These are phyloP conservation scores for Poa annua DNA, from an alignment of 176 grass and related monocot species.

Conservation along the genomic window DNA sequence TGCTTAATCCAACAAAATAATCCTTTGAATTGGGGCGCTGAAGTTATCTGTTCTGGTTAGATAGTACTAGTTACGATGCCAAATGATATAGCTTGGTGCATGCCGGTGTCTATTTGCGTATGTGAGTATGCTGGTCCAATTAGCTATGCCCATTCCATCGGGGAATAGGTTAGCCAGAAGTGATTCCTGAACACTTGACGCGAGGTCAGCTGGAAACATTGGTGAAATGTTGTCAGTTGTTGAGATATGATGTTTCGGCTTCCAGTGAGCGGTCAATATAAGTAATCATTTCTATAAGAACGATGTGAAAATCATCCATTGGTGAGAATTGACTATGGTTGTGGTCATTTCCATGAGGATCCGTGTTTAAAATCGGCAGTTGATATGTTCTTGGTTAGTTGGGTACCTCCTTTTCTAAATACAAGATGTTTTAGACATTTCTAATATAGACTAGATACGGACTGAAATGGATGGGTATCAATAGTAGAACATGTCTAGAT, in stretches of 20 bases:
- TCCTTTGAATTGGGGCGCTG: not conserved
- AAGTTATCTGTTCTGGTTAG: not conserved
- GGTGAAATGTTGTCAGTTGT: not conserved
- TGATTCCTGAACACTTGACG: not conserved
- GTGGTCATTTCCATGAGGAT: not conserved
- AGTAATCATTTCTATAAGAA: not conserved
- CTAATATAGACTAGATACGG: too few species aligned
- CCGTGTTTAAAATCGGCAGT: not conserved
- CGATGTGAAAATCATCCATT: not conserved
- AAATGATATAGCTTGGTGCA: conserved; percentile 24
- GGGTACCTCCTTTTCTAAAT: not conserved
- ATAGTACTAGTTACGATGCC: not conserved
- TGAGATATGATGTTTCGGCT: not conserved
- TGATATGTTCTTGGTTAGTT: not conserved
- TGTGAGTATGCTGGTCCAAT: not conserved
- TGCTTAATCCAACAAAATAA: not conserved
- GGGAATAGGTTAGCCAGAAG: not conserved
- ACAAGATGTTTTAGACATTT: too few species aligned
- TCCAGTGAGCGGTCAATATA: not conserved
- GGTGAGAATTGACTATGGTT: not conserved
- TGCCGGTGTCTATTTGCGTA: not conserved
- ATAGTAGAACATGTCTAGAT: too few species aligned
- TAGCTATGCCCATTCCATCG: not conserved
- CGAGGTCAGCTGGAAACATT: not conserved
- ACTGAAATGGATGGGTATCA: too few species aligned